Percentiles rank a stretch among this genome's conserved stretches.
phyloP scores from a whole-genome alignment of 1,284 basidiomycete genomes.

The Cryptococcus maquisensis region DNA sequence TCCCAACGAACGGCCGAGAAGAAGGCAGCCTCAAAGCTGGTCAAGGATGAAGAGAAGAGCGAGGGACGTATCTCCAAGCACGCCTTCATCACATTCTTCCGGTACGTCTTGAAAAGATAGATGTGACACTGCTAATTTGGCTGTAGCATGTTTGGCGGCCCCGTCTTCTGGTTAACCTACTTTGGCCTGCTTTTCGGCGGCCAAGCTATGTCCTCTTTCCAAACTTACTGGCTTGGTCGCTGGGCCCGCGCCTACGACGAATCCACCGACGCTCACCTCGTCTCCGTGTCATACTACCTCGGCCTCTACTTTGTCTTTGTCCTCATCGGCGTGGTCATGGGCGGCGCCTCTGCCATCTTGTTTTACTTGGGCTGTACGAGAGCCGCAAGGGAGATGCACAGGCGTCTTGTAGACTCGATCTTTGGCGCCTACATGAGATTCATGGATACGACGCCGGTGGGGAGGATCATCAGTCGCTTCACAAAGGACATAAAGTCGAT shows the following conservation, averaged over 20 bases:
- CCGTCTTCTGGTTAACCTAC: constrained; percentile 48
- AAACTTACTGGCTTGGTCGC: constrained; percentile 59
- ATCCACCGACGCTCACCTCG: constrained; percentile 28
- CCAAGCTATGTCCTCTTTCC: constrained; percentile 46
- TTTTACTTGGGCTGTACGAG: constrained; percentile 51
- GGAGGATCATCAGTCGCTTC: constrained; percentile 59
- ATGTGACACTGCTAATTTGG: too few relatives aligned
- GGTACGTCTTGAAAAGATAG: constrained; percentile 6
- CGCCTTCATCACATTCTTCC: constrained; percentile 50
- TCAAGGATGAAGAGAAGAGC: constrained; percentile 60
- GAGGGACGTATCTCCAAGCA: constrained; percentile 54
- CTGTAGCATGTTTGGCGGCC: constrained; percentile 46
- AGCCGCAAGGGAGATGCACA: constrained; percentile 60
- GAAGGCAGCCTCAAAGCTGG: constrained; percentile 46
- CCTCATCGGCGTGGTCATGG: constrained; percentile 26
- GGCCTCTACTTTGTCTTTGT: constrained; percentile 52
- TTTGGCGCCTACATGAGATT: constrained; percentile 59
- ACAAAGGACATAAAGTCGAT: constrained; percentile 57
- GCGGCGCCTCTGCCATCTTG: constrained; percentile 40
- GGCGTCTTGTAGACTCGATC: constrained; percentile 56
- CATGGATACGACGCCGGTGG: constrained; percentile 59
- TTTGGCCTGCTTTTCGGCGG: constrained; percentile 33
- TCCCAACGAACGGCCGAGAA: constrained; percentile 36
- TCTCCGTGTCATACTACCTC: constrained; percentile 51
- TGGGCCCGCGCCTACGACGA: constrained; percentile 59